Evolutionary conservation across 2,329 filamentous ascomycete species (phyloP), one percentile per base, ranked within the genome.

Genomic region (Trichoderma brevicompactum): DNA sequence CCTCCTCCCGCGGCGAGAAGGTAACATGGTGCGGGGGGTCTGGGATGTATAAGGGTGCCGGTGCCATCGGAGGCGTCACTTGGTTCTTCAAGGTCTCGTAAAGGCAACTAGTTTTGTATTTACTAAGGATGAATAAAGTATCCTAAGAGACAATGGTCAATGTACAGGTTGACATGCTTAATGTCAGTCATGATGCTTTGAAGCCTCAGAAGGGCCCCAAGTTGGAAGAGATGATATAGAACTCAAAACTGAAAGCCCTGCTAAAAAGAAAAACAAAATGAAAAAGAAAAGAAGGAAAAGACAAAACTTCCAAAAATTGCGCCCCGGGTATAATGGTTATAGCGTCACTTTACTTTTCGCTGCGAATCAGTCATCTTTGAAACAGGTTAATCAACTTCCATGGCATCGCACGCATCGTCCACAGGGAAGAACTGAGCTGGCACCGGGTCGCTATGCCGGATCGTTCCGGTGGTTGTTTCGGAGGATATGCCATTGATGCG

Each of bases 351-450:
- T 40, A 41, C n/a, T 54, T 38, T 40, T 58, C 19, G 44, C 38
- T 43, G 48, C 52, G 36, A n/a, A 62, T 63, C 32, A 36, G 28
- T 63, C 49, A 54, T 54, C 32, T 36, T 43, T 15, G 12, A 15
- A 28, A 50, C 50, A 44, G 10, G 15, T 52, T 38, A 65, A 65
- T 87, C 88, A 71, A 90, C 77, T 60, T 91, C 88, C 89, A 91
- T 92, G 13, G 84, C 87, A 73, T 91, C 88, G 1, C 79, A 78
- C 70, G 89, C 86, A 55, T 82, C 60, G 6, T 68, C 67, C 15
- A 70, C 32, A 6, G 49, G 40, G 49, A 54, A 46, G 13, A 36
- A 36, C 15, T 43, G 32, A 38, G 40, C 70, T 38, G 49, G 23
- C 53, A 50, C 34, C 6, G 38, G 40, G 32, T 56, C 28, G 19